phyloP scores from a whole-genome alignment of 1,284 basidiomycete species.

The Vanrija pseudolonga region DNA sequence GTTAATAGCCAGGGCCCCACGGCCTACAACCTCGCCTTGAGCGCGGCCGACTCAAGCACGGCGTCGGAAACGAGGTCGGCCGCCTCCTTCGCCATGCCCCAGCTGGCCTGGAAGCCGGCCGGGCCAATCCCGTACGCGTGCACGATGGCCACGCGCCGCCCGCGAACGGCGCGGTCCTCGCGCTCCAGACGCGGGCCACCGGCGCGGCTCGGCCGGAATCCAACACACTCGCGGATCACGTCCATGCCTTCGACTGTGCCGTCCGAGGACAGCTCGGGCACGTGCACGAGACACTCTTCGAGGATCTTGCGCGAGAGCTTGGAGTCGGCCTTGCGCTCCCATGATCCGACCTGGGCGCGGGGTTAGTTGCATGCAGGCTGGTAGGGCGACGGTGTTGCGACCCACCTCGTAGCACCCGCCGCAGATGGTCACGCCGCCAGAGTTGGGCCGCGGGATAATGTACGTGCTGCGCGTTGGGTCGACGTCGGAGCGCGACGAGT shows the following conservation, averaged over 20 bases:
- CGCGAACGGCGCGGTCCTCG: slow-evolving; percentile 4
- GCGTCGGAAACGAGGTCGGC: slow-evolving; percentile 21
- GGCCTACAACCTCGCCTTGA: too few species aligned
- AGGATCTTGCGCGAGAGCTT: slow-evolving; percentile 13
- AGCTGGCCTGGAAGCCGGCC: slow-evolving; percentile 38
- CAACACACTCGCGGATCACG: slow-evolving; percentile 19
- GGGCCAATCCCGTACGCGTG: slow-evolving; percentile 33
- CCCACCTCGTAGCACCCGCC: slow-evolving; percentile 23
- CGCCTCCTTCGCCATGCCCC: slow-evolving; percentile 36
- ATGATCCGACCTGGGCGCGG: slow-evolving; percentile 16
- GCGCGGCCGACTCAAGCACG: not conserved
- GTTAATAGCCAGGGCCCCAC: too few species aligned
- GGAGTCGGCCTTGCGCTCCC: slow-evolving; percentile 9
- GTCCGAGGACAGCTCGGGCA: slow-evolving; percentile 15
- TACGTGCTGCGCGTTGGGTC: slow-evolving; percentile 21
- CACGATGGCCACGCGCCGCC: slow-evolving; percentile 12
- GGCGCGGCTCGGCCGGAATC: slow-evolving; percentile 16
- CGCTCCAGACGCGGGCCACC: slow-evolving; percentile 19
- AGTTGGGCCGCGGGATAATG: slow-evolving; percentile 21
- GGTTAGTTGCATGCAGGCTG: too few species aligned
- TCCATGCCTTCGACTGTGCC: slow-evolving; percentile 19
- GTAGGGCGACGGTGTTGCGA: not conserved
- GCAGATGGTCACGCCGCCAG: slow-evolving; percentile 17
- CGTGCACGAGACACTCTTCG: slow-evolving; percentile 16
- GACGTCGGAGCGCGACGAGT: slow-evolving; percentile 4